These are phyloP conservation scores for Oryza meyeriana DNA, from an alignment of 176 grass and related monocot genomes.

Conservation along the genomic window DNA sequence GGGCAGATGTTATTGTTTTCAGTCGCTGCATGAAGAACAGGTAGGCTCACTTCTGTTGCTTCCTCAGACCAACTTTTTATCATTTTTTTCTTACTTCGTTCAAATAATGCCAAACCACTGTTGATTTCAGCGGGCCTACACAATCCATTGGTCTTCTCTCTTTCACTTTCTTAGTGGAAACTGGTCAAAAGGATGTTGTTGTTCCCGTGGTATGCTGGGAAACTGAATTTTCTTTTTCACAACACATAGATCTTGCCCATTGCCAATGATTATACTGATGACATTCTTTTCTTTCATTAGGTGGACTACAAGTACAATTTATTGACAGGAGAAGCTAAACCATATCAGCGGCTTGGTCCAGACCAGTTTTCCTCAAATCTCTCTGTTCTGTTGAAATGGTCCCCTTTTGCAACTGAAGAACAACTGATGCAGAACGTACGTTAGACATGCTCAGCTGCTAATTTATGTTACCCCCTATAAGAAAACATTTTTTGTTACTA, in stretches of 20 bases:
- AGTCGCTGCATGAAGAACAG: slow-evolving; percentile 51
- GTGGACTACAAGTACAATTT: slow-evolving; percentile 79
- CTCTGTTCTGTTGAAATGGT: slow-evolving; percentile 64
- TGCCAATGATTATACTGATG: not conserved
- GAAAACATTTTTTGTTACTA: not conserved
- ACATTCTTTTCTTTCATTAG: slow-evolving; percentile 36
- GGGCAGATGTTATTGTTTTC: slow-evolving; percentile 83
- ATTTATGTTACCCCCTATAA: not conserved
- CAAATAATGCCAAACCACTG: slow-evolving; percentile 7
- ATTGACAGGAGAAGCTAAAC: slow-evolving; percentile 38
- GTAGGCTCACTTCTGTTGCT: slow-evolving; percentile 29
- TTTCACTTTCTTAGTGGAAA: slow-evolving; percentile 63
- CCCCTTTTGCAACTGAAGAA: slow-evolving; percentile 74
- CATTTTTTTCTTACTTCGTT: not conserved
- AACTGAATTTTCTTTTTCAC: not conserved
- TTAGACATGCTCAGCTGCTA: slow-evolving; percentile 9
- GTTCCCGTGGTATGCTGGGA: slow-evolving; percentile 54
- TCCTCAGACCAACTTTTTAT: not conserved
- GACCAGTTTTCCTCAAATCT: slow-evolving; percentile 69
- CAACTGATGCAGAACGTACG: slow-evolving; percentile 58
- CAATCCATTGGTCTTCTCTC: slow-evolving; percentile 80
- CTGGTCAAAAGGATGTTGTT: slow-evolving; percentile 56
- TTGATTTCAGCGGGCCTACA: slow-evolving; percentile 48
- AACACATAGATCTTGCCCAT: not conserved
- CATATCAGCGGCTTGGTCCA: slow-evolving; percentile 29